These are phyloP conservation scores for Craterostigma plantagineum DNA, from an alignment of 257 asterid species.

Conservation along the genomic window DNA sequence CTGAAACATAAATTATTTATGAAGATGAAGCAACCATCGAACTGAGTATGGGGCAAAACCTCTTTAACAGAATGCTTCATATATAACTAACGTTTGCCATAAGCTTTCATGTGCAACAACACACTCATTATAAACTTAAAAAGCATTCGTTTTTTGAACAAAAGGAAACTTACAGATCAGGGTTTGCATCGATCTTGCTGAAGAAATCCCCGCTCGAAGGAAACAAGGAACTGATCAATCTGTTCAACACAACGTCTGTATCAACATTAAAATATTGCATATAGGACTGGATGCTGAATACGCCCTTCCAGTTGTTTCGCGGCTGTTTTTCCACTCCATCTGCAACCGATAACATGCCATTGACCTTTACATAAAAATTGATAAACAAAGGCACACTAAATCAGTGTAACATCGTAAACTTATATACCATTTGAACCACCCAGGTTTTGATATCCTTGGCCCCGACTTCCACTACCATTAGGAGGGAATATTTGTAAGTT, in stretches of 20 bases:
- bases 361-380: not conserved
- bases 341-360: constrained; percentile 11
- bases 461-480: constrained; percentile 27
- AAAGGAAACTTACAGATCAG: constrained; percentile 74
- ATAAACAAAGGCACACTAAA: constrained; percentile 6
- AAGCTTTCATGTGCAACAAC: too few species aligned
- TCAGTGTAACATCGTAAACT: constrained; percentile 1
- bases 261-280: constrained; percentile 86
- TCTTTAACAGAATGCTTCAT: too few species aligned
- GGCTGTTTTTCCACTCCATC: constrained; percentile 58
- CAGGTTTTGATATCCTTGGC: constrained; percentile 61
- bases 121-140: too few species aligned
- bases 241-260: constrained; percentile 75
- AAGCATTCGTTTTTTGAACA: not conserved
- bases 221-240: constrained; percentile 74
- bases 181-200: constrained; percentile 84
- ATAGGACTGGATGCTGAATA: constrained; percentile 64
- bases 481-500: constrained; percentile 80
- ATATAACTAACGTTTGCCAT: too few species aligned
- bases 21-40: constrained; percentile 10
- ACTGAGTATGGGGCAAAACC: too few species aligned
- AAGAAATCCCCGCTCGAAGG: constrained; percentile 77
- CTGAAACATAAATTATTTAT: constrained; percentile 22
- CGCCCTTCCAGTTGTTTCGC: constrained; percentile 63
- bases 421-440: constrained; percentile 34